Percentiles rank a stretch among this genome's conserved stretches.
Conservation (phyloP, 2,329 filamentous ascomycete species). For the Nectriaceae sp. region DNA sequence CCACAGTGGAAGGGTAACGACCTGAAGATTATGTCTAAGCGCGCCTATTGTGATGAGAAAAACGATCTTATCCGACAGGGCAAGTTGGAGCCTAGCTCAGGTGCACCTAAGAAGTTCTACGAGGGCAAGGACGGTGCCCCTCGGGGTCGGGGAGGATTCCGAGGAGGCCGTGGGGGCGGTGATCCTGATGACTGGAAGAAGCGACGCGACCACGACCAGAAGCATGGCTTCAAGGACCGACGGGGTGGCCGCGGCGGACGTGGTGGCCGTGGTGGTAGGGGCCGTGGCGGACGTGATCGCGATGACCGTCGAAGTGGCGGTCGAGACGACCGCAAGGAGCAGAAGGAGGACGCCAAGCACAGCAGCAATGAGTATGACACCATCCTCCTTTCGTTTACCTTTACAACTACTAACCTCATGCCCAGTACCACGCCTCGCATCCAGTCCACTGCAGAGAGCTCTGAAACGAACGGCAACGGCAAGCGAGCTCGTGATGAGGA, state of each 20-base stretch:
- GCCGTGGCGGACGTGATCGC: slow-evolving; percentile 44
- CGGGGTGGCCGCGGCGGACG: slow-evolving; percentile 45
- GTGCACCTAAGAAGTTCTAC: slow-evolving; percentile 46
- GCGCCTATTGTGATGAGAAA: slow-evolving; percentile 82
- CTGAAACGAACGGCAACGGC: slow-evolving; percentile 38
- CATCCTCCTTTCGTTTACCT: background rate
- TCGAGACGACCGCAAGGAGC: slow-evolving; percentile 4
- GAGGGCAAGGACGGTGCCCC: slow-evolving; percentile 48
- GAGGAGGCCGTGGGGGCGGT: slow-evolving; percentile 32
- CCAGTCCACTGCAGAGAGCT: slow-evolving; percentile 44
- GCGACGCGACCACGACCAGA: slow-evolving; percentile 62
- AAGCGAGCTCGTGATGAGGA: slow-evolving; percentile 61
- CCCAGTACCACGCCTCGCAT: slow-evolving; percentile 39
- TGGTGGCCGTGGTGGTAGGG: slow-evolving; percentile 45
- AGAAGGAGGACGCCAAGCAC: slow-evolving; percentile 29
- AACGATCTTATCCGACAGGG: slow-evolving; percentile 70
- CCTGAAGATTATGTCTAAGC: slow-evolving; percentile 84
- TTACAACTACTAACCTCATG: slow-evolving; percentile 15
- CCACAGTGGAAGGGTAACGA: slow-evolving; percentile 83
- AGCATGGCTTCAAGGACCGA: slow-evolving; percentile 56
- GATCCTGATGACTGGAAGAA: slow-evolving; percentile 64
- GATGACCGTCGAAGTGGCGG: slow-evolving; percentile 33
- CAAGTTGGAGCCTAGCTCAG: slow-evolving; percentile 61
- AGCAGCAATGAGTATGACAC: slow-evolving; percentile 26
- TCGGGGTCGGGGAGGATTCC: slow-evolving; percentile 36